phyloP scores from a whole-genome alignment of 2,329 filamentous ascomycete genomes.

The Fusarium torulosum region DNA sequence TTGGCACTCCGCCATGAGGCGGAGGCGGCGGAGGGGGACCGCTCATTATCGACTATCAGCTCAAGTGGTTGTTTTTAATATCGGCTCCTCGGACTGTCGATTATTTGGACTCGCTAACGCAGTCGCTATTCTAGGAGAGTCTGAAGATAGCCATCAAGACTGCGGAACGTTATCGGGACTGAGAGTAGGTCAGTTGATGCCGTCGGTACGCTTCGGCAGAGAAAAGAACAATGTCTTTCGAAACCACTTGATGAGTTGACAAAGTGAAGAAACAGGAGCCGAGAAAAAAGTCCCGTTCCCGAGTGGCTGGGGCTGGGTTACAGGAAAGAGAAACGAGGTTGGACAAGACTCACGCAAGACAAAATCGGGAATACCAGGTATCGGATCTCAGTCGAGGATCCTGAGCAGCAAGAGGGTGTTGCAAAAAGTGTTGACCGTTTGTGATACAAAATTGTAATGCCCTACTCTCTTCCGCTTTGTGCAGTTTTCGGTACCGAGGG shows the following conservation, averaged over 20 bases:
- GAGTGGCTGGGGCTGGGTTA: conserved; percentile 35
- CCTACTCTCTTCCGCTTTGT: conserved; percentile 7
- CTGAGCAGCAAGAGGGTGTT: conserved; percentile 32
- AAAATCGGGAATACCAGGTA: conserved; percentile 42
- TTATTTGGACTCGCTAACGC: conserved; percentile 25
- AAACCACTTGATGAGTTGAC: not conserved
- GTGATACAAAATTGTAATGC: conserved; percentile 31
- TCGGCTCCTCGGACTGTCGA: conserved; percentile 23
- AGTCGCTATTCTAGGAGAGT: conserved; percentile 45
- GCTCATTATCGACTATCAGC: conserved; percentile 57
- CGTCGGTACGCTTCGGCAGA: conserved; percentile 1
- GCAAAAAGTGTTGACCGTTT: conserved; percentile 38
- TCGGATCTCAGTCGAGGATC: conserved; percentile 49
- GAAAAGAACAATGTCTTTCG: not conserved
- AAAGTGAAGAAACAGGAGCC: conserved; percentile 4
- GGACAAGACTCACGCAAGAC: conserved; percentile 43
- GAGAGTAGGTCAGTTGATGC: conserved; percentile 30
- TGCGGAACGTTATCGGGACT: conserved; percentile 32
- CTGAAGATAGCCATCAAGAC: conserved; percentile 51
- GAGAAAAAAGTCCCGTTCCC: conserved; percentile 21
- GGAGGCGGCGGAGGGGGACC: conserved; percentile 86
- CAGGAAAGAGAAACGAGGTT: conserved; percentile 29
- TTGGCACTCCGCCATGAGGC: conserved; percentile 84
- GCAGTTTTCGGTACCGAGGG: conserved; percentile 14
- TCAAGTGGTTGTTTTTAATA: conserved; percentile 31